Conservation (phyloP, 179 eudicot species). For the Nepenthes alata region DNA sequence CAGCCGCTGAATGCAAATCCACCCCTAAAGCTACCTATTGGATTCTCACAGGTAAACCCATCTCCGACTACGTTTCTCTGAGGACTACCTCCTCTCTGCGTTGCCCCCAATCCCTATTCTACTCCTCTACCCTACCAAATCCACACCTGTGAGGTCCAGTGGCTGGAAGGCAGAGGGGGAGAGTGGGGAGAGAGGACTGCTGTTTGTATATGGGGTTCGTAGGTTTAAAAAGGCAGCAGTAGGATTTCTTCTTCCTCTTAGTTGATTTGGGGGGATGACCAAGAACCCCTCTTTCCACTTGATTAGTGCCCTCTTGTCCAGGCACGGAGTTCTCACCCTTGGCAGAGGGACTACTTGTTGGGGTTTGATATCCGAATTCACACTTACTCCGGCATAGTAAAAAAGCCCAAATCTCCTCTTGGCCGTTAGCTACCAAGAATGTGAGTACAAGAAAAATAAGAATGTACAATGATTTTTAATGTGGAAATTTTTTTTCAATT, state of each 20-base stretch:
- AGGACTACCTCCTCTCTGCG: too few species aligned
- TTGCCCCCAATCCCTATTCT: constrained; percentile 15
- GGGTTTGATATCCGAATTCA: too few species aligned
- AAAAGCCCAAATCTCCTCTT: too few species aligned
- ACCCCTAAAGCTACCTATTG: constrained; percentile 48
- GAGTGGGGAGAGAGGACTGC: constrained; percentile 34
- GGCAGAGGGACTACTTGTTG: too few species aligned
- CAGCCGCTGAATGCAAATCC: constrained; percentile 47
- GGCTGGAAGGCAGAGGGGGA: constrained; percentile 32
- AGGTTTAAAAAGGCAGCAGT: constrained; percentile 76
- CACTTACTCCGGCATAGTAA: too few species aligned
- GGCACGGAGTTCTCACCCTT: constrained; percentile 55
- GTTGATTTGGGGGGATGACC: constrained; percentile 90
- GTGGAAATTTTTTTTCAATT: too few species aligned
- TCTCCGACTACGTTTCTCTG: neutral
- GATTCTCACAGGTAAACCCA: constrained; percentile 31
- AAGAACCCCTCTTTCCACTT: constrained; percentile 87
- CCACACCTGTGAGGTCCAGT: constrained; percentile 41
- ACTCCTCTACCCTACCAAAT: constrained; percentile 20
- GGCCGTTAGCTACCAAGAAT: too few species aligned
- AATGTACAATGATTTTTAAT: too few species aligned
- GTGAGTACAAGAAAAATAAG: too few species aligned
- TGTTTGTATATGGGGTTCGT: constrained; percentile 77
- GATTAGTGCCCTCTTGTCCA: constrained; percentile 66
- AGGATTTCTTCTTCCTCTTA: constrained; percentile 71